Evolutionary conservation across 2,329 filamentous ascomycete species (phyloP), one percentile per base, ranked within the genome.

Genomic region (Phialemonium atrogriseum): DNA sequence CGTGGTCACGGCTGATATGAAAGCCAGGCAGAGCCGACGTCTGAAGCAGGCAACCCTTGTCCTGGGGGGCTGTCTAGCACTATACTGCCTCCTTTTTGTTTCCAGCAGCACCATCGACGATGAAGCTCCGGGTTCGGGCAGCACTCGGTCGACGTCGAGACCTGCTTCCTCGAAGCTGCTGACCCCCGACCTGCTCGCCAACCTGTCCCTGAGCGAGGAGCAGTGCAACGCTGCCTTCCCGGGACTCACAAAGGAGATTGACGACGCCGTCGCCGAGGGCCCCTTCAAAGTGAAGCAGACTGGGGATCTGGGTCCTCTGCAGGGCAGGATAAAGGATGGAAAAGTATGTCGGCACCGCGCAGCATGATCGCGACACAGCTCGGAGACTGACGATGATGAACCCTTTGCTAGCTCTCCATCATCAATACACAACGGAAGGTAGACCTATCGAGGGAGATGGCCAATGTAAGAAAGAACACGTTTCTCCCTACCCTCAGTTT

Each of bases 391-490:
- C n/a, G n/a, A n/a, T n/a, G n/a, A 13, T 9, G 7, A 17, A 26
- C 11, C 16, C 28, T 14, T 7, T 5, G 8, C 12, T 16, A 62
- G 55, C 55, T 71, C 10, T 62, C 54, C 39, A 60, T 71, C 33
- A 52, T 70, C 34, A 57, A 60, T 20, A 50, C 57, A 5, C 57
- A 64, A 28, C 49, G 55, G 11, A 50, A 48, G 14, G 45, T 40
- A 7, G 62, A 66, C 27, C 47, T 68, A 15, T 64, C 62, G 6
- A 35, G 43, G 10, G 58, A 62, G 31, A 69, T 68, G 65, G 48
- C 61, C 8, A 51, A 55, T 39, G 54, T 54, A 32, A 20, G 47
- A 9, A 15, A n/a, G n/a, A n/a, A n/a, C n/a, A n/a, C n/a, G n/a
- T n/a, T n/a, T n/a, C n/a, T n/a, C n/a, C n/a, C n/a, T 10, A 27